These are phyloP conservation scores for Teunomyces gatunensis DNA, from an alignment of 805 yeast species.

Conservation along the genomic window DNA sequence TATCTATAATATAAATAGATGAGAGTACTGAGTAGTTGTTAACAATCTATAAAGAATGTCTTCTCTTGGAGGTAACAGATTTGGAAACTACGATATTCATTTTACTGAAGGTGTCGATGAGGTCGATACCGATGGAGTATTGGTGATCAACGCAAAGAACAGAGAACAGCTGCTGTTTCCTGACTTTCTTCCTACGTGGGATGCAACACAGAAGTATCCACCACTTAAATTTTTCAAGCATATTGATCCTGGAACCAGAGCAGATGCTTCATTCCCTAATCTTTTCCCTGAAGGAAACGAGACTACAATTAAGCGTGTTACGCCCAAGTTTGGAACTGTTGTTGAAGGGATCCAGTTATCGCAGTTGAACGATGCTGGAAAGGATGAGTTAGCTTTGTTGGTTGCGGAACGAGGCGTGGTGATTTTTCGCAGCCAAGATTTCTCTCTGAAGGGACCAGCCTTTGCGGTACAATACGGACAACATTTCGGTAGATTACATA, in stretches of 20 bases:
- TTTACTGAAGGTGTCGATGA: constrained; percentile 52
- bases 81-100: constrained; percentile 45
- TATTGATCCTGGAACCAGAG: constrained; percentile 63
- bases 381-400: constrained; percentile 66
- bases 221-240: constrained; percentile 55
- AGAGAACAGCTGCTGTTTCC: constrained; percentile 41
- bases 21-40: neutral
- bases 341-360: constrained; percentile 60
- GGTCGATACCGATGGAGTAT: constrained; percentile 46
- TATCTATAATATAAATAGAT: neutral
- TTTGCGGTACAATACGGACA: constrained; percentile 53
- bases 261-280: constrained; percentile 55
- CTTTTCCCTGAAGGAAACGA: constrained; percentile 43
- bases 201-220: constrained; percentile 52
- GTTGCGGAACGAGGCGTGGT: constrained; percentile 72
- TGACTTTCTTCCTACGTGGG: constrained; percentile 68
- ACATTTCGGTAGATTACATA: constrained; percentile 68
- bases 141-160: constrained; percentile 43
- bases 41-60: neutral
- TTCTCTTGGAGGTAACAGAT: constrained; percentile 8
- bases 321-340: constrained; percentile 72
- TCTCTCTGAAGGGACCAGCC: constrained; percentile 48
- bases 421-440: constrained; percentile 64
- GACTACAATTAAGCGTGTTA: constrained; percentile 38
- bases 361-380: constrained; percentile 48